Conservation (phyloP, 805 yeast species). For the Wickerhamiella kazuoi region DNA sequence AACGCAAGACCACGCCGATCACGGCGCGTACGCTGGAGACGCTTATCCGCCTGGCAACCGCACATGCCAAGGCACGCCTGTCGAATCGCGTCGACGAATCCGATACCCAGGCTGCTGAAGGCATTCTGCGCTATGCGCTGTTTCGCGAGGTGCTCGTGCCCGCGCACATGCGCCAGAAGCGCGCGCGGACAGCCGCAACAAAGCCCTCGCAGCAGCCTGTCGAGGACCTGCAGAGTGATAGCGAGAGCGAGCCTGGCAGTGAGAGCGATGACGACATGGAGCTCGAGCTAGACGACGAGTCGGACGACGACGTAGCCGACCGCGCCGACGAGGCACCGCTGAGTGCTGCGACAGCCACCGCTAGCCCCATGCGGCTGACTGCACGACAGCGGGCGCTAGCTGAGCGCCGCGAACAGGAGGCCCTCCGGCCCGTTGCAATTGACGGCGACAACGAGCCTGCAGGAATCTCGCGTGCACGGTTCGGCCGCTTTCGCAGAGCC, state of each 20-base stretch:
- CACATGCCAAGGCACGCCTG: slow-evolving; percentile 90
- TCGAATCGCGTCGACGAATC: slow-evolving; percentile 52
- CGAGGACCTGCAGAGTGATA: slow-evolving; percentile 31
- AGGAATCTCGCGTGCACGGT: background rate
- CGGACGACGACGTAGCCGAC: background rate
- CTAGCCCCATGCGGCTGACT: slow-evolving; percentile 9
- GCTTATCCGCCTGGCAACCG: slow-evolving; percentile 81
- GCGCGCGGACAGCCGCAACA: slow-evolving; percentile 13
- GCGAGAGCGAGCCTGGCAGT: slow-evolving; percentile 25
- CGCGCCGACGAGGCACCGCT: slow-evolving; percentile 4
- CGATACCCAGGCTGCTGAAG: slow-evolving; percentile 79
- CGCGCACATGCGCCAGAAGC: slow-evolving; percentile 17
- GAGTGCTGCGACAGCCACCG: background rate
- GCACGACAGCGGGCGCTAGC: slow-evolving; percentile 13
- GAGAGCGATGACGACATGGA: slow-evolving; percentile 24
- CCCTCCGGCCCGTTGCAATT: background rate
- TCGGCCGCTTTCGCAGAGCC: background rate
- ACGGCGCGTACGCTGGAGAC: slow-evolving; percentile 98
- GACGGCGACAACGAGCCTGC: background rate
- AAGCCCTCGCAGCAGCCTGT: slow-evolving; percentile 19
- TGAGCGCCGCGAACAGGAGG: too few species aligned
- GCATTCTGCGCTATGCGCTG: slow-evolving; percentile 65
- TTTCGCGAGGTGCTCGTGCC: slow-evolving; percentile 48
- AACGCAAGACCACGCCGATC: slow-evolving; percentile 67
- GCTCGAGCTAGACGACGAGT: slow-evolving; percentile 5